These are phyloP conservation scores for Areca catechu DNA, from an alignment of 176 grass and related monocot species.

Conservation along the genomic window DNA sequence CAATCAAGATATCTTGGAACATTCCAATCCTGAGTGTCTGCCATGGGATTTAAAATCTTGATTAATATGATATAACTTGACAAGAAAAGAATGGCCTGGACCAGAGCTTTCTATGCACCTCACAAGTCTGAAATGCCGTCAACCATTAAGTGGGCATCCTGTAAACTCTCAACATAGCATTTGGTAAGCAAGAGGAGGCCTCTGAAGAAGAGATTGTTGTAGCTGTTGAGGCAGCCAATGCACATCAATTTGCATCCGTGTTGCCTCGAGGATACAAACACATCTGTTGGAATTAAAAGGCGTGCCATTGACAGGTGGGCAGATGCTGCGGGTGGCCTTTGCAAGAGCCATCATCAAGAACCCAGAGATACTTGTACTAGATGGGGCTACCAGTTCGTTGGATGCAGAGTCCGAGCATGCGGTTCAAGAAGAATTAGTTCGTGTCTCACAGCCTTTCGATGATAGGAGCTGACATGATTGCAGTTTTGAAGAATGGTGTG, in stretches of 20 bases:
- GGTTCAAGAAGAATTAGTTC: no score
- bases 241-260: conserved; percentile 52
- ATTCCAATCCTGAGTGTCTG: no score
- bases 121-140: no score
- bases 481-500: conserved; percentile 39
- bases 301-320: conserved; percentile 65
- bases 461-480: conserved; percentile 46
- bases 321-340: conserved; percentile 71
- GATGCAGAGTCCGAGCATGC: no score
- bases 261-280: conserved; percentile 54
- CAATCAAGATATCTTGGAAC: no score
- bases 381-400: conserved; percentile 70
- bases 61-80: no score
- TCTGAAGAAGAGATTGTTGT: conserved; percentile 55
- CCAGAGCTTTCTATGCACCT: no score
- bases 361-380: conserved; percentile 62
- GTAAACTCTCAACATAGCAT: conserved; percentile 45
- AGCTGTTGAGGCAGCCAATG: conserved; percentile 53
- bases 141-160: no score
- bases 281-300: conserved; percentile 58
- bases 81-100: no score
- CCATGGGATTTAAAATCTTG: no score
- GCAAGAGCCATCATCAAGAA: conserved; percentile 63
- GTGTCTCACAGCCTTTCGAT: conserved; percentile 59
- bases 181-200: conserved; percentile 54